Evolutionary conservation across 805 yeast genomes (phyloP).

Genomic region (Lachancea fermentati): DNA sequence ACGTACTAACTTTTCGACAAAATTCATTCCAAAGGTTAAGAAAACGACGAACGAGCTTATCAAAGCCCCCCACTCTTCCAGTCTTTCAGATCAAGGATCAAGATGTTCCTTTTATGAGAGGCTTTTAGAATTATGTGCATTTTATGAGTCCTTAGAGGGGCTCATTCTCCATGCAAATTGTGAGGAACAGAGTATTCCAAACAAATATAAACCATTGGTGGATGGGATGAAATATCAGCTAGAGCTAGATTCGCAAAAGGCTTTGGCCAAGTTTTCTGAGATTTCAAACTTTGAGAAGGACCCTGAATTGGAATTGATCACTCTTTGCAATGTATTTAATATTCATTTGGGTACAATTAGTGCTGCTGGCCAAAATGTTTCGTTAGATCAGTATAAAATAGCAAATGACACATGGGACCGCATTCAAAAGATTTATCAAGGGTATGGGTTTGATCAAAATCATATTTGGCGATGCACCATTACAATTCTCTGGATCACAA

Average conservation of each 20-base stretch:
- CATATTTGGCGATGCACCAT: slow-evolving; percentile 26
- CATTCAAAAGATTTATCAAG: slow-evolving; percentile 11
- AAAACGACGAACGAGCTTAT: slow-evolving; percentile 17
- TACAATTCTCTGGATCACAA: slow-evolving; percentile 25
- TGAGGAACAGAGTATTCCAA: slow-evolving; percentile 4
- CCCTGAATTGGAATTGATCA: slow-evolving; percentile 12
- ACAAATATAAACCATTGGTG: slow-evolving; percentile 6
- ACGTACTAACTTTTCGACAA: slow-evolving; percentile 26
- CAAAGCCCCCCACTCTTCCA: slow-evolving; percentile 1
- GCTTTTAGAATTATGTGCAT: slow-evolving; percentile 16
- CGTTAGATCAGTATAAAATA: slow-evolving; percentile 3
- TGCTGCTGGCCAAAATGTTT: slow-evolving; percentile 3
- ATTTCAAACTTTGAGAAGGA: not conserved
- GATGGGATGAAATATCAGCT: slow-evolving; percentile 16
- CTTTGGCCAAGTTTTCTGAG: slow-evolving; percentile 10
- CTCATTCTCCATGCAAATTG: slow-evolving; percentile 4
- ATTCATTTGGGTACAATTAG: slow-evolving; percentile 6
- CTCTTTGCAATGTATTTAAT: slow-evolving; percentile 21
- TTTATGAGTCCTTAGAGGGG: slow-evolving; percentile 16
- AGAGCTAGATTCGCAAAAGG: slow-evolving; percentile 9
- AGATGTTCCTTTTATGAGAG: slow-evolving; percentile 15
- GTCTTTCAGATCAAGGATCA: slow-evolving; percentile 10
- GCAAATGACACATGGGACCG: slow-evolving; percentile 18
- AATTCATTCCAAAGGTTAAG: slow-evolving; percentile 27
- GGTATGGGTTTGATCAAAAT: slow-evolving; percentile 17